Evolutionary conservation across 164 flowering plant species (phyloP).

Genomic region (Chloranthus sessilifolius): DNA sequence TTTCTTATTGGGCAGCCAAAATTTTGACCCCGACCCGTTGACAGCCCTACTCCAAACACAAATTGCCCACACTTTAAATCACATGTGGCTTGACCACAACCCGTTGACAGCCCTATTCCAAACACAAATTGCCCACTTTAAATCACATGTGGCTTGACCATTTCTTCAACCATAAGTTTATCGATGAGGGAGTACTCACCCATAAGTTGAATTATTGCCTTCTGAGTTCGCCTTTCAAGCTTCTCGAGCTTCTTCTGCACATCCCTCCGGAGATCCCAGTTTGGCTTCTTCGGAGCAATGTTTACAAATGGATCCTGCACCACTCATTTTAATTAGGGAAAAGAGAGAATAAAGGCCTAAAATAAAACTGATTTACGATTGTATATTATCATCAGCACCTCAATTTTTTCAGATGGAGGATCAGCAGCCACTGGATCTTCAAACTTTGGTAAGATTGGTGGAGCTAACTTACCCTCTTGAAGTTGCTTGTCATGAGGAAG

Average conservation of each 20-base stretch:
- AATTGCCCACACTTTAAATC: too few relatives aligned
- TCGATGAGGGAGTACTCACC: constrained; percentile 44
- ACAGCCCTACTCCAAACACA: too few relatives aligned
- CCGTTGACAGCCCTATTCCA: too few relatives aligned
- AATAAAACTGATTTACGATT: too few relatives aligned
- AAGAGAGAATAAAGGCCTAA: too few relatives aligned
- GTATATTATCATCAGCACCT: constrained; percentile 42
- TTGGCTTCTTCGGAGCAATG: constrained; percentile 97
- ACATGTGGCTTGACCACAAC: too few relatives aligned
- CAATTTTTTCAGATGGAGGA: constrained; percentile 52
- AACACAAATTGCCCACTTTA: too few relatives aligned
- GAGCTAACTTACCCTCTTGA: constrained; percentile 84
- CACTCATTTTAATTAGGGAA: constrained; percentile 3
- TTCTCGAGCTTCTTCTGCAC: constrained; percentile 91
- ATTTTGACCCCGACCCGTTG: too few relatives aligned
- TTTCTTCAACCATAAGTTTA: too few relatives aligned
- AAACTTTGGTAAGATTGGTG: constrained; percentile 81
- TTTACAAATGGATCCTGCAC: constrained; percentile 88
- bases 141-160: too few relatives aligned
- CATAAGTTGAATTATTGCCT: constrained; percentile 65
- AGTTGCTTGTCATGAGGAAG: constrained; percentile 95
- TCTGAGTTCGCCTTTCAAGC: constrained; percentile 88
- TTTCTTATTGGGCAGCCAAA: too few relatives aligned
- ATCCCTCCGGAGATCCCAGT: constrained; percentile 93
- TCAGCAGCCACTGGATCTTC: constrained; percentile 70